Percentiles rank a stretch among this genome's conserved stretches.
Evolutionary conservation across 2,329 filamentous ascomycete species (phyloP).

Genomic region (Sporothrix humicola): DNA sequence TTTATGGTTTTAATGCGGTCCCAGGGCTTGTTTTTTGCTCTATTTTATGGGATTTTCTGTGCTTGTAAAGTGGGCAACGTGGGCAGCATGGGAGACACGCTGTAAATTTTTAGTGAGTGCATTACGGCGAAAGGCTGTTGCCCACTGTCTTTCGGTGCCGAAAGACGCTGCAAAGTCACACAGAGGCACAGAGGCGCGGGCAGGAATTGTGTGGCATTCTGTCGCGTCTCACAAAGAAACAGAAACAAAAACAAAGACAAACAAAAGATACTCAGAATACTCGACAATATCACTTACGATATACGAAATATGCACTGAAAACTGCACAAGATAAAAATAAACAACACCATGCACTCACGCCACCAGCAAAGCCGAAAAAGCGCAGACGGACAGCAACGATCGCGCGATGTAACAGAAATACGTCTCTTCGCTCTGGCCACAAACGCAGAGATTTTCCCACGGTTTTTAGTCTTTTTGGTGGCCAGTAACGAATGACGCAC

Average conservation of each 20-base stretch:
- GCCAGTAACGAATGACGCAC: slow-evolving; percentile 9
- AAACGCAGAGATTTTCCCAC: slow-evolving; percentile 20
- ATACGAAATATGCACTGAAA: background rate
- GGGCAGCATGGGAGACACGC: background rate
- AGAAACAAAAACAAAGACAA: background rate
- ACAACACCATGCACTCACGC: background rate
- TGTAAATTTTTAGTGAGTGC: background rate
- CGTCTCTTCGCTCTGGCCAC: slow-evolving; percentile 12
- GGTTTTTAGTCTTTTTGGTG: background rate
- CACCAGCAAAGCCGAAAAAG: slow-evolving; percentile 3
- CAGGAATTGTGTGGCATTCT: slow-evolving; percentile 12
- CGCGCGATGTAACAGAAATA: slow-evolving; percentile 28
- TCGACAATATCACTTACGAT: background rate
- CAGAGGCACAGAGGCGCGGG: background rate
- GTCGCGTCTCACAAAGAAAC: slow-evolving; percentile 11
- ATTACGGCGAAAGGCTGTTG: background rate
- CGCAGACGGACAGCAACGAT: slow-evolving; percentile 19
- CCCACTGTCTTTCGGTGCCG: background rate
- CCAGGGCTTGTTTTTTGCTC: slow-evolving; percentile 5
- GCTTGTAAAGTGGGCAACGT: slow-evolving; percentile 14
- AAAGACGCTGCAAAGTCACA: background rate
- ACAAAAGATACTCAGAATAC: background rate
- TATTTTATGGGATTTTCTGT: too few species aligned
- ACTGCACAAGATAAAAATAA: slow-evolving; percentile 10
- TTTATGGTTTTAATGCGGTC: slow-evolving; percentile 21